Conservation (phyloP, 2,329 filamentous ascomycete genomes). For the Chaetothyriales sp. region DNA sequence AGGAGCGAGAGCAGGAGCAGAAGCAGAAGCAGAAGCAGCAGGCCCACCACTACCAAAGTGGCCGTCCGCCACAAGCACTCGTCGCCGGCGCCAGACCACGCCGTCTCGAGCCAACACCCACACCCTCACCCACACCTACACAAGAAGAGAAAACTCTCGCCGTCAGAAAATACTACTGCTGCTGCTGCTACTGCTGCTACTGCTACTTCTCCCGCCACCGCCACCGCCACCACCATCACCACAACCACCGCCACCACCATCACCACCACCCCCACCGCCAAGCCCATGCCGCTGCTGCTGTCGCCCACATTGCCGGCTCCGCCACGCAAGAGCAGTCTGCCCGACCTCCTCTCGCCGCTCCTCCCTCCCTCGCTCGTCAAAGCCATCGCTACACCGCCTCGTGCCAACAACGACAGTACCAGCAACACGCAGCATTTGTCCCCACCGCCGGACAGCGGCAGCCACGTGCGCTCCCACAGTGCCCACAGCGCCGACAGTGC, state of each 20-base stretch:
- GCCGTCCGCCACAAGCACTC: background rate
- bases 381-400: slow-evolving; percentile 8
- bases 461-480: slow-evolving; percentile 14
- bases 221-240: too few species aligned
- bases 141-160: slow-evolving; percentile 10
- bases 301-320: slow-evolving; percentile 16
- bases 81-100: background rate
- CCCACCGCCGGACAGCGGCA: background rate
- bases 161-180: background rate
- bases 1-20: background rate
- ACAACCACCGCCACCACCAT: too few species aligned
- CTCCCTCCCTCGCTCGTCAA: slow-evolving; percentile 15
- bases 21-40: background rate
- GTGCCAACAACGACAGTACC: slow-evolving; percentile 7
- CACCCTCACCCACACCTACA: slow-evolving; percentile 4
- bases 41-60: background rate
- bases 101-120: background rate
- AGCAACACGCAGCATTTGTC: slow-evolving; percentile 7
- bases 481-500: too few species aligned
- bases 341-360: slow-evolving; percentile 14
- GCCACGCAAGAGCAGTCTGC: slow-evolving; percentile 10
- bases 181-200: too few species aligned
- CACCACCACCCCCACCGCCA: too few species aligned
- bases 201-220: too few species aligned
- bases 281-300: slow-evolving; percentile 9